Evolutionary conservation across 257 asterid genomes (phyloP).

Genomic region (Solanum sitiens): DNA sequence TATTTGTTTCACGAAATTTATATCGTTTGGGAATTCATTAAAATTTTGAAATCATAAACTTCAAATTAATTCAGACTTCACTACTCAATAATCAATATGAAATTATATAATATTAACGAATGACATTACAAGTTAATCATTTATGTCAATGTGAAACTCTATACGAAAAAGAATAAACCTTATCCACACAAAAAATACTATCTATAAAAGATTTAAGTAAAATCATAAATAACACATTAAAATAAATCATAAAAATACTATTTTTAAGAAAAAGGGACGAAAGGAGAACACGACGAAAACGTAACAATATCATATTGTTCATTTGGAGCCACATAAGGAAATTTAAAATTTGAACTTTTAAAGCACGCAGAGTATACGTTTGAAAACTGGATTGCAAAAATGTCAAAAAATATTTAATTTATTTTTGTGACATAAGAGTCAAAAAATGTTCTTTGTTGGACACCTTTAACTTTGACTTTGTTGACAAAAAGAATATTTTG

Average conservation of each 20-base stretch:
- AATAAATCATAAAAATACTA: not conserved
- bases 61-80: too few relatives aligned
- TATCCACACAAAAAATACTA: not conserved
- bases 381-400: not conserved
- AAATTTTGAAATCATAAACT: too few relatives aligned
- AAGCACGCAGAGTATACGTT: not conserved
- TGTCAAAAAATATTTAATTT: not conserved
- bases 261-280: not conserved
- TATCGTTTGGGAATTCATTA: too few relatives aligned
- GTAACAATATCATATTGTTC: not conserved
- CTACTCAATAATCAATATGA: too few relatives aligned
- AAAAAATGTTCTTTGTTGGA: not conserved
- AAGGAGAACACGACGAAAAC: not conserved
- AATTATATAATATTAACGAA: too few relatives aligned
- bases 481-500: not conserved
- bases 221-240: fast-evolving
- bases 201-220: not conserved
- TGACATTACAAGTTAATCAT: not conserved
- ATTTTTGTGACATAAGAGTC: not conserved
- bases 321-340: not conserved
- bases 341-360: not conserved
- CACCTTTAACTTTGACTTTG: not conserved
- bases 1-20: too few relatives aligned
- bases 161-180: not conserved
- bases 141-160: not conserved